Base-by-base conservation (phyloP, 306 rosid genomes). In the Myrica gale region DNA sequence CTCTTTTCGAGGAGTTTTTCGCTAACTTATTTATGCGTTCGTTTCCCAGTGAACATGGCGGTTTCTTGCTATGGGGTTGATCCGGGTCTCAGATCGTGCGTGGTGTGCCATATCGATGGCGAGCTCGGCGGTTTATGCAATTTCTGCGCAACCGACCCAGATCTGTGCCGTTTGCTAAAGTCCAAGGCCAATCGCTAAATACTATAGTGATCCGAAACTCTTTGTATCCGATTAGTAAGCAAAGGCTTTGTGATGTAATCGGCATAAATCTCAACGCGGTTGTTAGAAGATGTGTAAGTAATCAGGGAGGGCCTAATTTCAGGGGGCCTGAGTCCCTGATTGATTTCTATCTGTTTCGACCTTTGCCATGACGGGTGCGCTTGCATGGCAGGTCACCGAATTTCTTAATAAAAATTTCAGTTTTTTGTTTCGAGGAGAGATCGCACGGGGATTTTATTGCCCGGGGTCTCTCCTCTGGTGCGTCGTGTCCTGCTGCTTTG, bases 401-500 rank as follows among this genome's bases (percentile, higher is more conserved):
- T 19, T 10, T 55, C 61, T 55, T 55, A 55, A 55, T 55, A 55
- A 55, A 55, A 55, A 6, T n/a, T 19, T 55, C 6, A 23, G 7
- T 19, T n/a, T 55, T 55, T 55, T 48, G 61, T 19, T 8, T 55
- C 20, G 61, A 55, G 61, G 37, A 3, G 61, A 3, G 61, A 55
- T 7, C 61, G 61, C 61, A 55, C 26, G 32, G 61, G 61, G 61
- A 6, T 19, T 55, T 55, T 45, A 5, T 45, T 45, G 61, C 61
- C 61, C 61, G 61, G 61, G 61, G 26, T 55, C 61, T 55, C 61
- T 55, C 20, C 61, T 19, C 11, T 55, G 61, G 32, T 55, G 61
- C 26, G 26, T 23, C 26, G 81, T 71, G 79, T 81, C 60, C 45
- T 68, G 69, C 51, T 41, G 9, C 1, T 55, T 55, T 55, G 3